A percentile compares a stretch with the other conserved stretches of the same genome.
phyloP scores from a whole-genome alignment of 192 early-diverging fungal genomes.

The Radiomyces spectabilis region DNA sequence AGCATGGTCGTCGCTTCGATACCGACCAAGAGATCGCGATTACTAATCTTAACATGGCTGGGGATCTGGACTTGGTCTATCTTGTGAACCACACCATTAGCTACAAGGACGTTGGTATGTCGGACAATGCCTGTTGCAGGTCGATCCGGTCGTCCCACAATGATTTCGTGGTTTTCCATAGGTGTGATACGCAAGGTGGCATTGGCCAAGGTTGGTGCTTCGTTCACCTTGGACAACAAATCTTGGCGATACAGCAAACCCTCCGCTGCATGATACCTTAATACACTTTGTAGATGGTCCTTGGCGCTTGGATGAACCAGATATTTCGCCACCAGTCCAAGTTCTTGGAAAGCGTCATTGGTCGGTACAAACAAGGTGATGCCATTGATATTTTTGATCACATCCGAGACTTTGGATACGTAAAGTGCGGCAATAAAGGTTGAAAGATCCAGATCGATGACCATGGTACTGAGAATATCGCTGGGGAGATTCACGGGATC shows the following conservation, averaged over 20 bases:
- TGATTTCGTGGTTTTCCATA: slow-evolving; percentile 1
- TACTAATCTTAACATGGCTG: slow-evolving; percentile 29
- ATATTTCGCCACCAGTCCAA: slow-evolving; percentile 57
- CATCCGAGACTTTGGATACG: slow-evolving; percentile 3
- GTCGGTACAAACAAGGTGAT: slow-evolving; percentile 60
- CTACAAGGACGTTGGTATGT: slow-evolving; percentile 28
- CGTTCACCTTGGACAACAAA: slow-evolving; percentile 7
- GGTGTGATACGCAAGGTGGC: slow-evolving; percentile 24
- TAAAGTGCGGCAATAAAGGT: slow-evolving; percentile 26
- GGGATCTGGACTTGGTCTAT: slow-evolving; percentile 36
- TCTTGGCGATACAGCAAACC: slow-evolving; percentile 31
- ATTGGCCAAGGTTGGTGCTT: slow-evolving; percentile 31
- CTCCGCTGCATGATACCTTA: slow-evolving; percentile 44
- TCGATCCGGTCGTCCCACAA: not conserved
- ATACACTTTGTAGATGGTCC: slow-evolving; percentile 24
- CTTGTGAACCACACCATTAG: slow-evolving; percentile 43
- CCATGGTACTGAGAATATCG: slow-evolving; percentile 9
- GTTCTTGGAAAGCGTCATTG: slow-evolving; percentile 40
- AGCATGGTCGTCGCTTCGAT: slow-evolving; percentile 32
- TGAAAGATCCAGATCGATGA: slow-evolving; percentile 23
- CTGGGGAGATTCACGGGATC: slow-evolving; percentile 11
- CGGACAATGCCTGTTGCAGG: not conserved
- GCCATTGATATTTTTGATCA: slow-evolving; percentile 4
- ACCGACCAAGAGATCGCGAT: slow-evolving; percentile 33
- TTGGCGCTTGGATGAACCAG: slow-evolving; percentile 33